Evolutionary conservation across 2,329 filamentous ascomycete species (phyloP).

Genomic region (Aspergillus novofumigatus): DNA sequence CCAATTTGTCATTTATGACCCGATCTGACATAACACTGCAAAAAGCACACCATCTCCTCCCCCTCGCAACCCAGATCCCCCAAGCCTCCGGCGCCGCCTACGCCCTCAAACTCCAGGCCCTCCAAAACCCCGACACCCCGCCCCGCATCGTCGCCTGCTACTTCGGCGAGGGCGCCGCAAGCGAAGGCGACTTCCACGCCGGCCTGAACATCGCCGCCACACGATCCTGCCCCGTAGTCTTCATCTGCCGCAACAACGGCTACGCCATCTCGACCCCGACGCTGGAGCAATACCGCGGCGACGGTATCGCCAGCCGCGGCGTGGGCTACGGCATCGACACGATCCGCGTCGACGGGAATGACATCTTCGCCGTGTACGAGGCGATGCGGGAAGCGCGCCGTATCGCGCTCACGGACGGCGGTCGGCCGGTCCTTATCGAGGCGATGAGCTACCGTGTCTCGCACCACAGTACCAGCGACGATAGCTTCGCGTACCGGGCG

Average conservation of each 20-base stretch:
- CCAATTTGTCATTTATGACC: not conserved
- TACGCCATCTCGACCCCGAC: conserved; percentile 89
- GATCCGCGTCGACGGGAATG: conserved; percentile 88
- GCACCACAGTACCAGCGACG: conserved; percentile 94
- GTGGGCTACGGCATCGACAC: conserved; percentile 93
- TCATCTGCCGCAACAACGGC: conserved; percentile 89
- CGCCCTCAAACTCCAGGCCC: conserved; percentile 74
- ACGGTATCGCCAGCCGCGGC: conserved; percentile 82
- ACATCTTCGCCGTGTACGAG: conserved; percentile 82
- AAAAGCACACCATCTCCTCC: conserved; percentile 84
- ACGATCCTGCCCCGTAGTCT: conserved; percentile 78
- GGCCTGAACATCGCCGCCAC: conserved; percentile 89
- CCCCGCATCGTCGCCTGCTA: conserved; percentile 73
- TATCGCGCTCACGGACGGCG: conserved; percentile 75
- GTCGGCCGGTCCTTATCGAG: conserved; percentile 80
- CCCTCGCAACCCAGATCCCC: conserved; percentile 85
- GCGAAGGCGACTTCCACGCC: conserved; percentile 87
- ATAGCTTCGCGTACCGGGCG: conserved; percentile 93
- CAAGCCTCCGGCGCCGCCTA: conserved; percentile 86
- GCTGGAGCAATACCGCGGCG: conserved; percentile 83
- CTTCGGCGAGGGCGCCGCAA: conserved; percentile 87
- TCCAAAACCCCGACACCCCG: conserved; percentile 64
- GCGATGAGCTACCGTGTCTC: conserved; percentile 98
- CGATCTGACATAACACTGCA: conserved; percentile 49
- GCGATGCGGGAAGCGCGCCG: conserved; percentile 72